A percentile compares a stretch with the other conserved stretches of the same genome.
These are phyloP conservation scores for Collybiopsis confluens DNA, from an alignment of 768 basidiomycete species.

Conservation along the genomic window DNA sequence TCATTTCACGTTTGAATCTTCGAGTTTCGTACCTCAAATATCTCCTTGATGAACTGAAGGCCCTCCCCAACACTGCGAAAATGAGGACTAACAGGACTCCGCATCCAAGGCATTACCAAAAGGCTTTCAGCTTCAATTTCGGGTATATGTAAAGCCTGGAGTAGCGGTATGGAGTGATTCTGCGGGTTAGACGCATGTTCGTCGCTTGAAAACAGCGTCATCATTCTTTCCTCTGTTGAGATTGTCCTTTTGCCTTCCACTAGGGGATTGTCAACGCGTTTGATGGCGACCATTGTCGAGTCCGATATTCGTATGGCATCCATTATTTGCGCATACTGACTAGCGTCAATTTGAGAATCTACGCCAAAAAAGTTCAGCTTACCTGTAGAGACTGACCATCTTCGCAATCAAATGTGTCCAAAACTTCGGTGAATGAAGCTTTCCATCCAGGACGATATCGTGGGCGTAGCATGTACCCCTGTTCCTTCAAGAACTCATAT, in stretches of 20 bases:
- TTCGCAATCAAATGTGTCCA: not conserved
- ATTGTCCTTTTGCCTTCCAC: not conserved
- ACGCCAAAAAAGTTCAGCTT: not conserved
- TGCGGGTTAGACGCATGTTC: slow-evolving; percentile 14
- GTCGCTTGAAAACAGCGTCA: slow-evolving; percentile 13
- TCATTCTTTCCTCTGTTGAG: slow-evolving; percentile 15
- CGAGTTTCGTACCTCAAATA: slow-evolving; percentile 22
- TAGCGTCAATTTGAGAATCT: not conserved
- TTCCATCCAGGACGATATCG: slow-evolving; percentile 17
- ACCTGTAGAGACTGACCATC: not conserved
- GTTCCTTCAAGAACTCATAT: slow-evolving; percentile 11
- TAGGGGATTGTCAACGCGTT: slow-evolving; percentile 9
- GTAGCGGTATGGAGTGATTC: slow-evolving; percentile 26
- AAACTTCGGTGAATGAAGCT: slow-evolving; percentile 12
- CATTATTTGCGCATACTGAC: not conserved
- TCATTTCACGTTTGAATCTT: slow-evolving; percentile 1
- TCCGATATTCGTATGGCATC: slow-evolving; percentile 17
- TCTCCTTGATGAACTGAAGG: slow-evolving; percentile 26
- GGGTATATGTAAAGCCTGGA: slow-evolving; percentile 18
- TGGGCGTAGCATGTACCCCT: slow-evolving; percentile 14
- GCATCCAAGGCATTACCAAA: slow-evolving; percentile 25
- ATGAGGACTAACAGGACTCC: slow-evolving; percentile 11
- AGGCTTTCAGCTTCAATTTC: slow-evolving; percentile 11
- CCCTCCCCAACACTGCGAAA: slow-evolving; percentile 27
- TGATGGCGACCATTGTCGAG: slow-evolving; percentile 15